Evolutionary conservation across 768 basidiomycete species (phyloP).

Genomic region (Serendipita sp.): DNA sequence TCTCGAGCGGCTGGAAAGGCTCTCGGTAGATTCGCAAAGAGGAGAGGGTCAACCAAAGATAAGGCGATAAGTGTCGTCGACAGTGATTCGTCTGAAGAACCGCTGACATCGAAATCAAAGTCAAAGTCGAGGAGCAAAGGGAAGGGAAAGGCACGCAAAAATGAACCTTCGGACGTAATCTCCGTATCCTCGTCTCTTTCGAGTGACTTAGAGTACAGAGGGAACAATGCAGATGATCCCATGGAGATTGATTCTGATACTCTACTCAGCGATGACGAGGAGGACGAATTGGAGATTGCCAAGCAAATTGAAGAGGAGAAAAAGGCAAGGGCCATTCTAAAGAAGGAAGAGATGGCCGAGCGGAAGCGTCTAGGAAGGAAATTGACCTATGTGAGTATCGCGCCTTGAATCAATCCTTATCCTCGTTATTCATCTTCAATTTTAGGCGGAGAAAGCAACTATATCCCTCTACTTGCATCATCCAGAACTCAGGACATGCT

Average conservation of each 20-base stretch:
- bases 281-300: slow-evolving; percentile 13
- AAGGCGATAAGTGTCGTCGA: not conserved
- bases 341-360: slow-evolving; percentile 35
- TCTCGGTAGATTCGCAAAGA: not conserved
- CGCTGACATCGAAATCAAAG: not conserved
- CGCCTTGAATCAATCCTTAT: too few species aligned
- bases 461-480: slow-evolving; percentile 53
- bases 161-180: not conserved
- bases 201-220: not conserved
- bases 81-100: not conserved
- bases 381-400: slow-evolving; percentile 52
- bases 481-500: slow-evolving; percentile 65
- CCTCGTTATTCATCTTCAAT: too few species aligned
- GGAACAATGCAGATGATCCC: not conserved
- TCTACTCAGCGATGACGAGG: slow-evolving; percentile 14
- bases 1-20: slow-evolving; percentile 2
- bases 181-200: not conserved
- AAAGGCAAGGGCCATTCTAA: slow-evolving; percentile 19
- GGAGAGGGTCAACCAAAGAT: not conserved
- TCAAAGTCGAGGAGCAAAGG: not conserved
- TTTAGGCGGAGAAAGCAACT: slow-evolving; percentile 57
- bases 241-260: slow-evolving; percentile 9
- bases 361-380: slow-evolving; percentile 49
- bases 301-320: slow-evolving; percentile 12
- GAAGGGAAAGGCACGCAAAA: slow-evolving; percentile 14